Conservation (phyloP, 768 basidiomycete species). For the Agrocybe pediades region DNA sequence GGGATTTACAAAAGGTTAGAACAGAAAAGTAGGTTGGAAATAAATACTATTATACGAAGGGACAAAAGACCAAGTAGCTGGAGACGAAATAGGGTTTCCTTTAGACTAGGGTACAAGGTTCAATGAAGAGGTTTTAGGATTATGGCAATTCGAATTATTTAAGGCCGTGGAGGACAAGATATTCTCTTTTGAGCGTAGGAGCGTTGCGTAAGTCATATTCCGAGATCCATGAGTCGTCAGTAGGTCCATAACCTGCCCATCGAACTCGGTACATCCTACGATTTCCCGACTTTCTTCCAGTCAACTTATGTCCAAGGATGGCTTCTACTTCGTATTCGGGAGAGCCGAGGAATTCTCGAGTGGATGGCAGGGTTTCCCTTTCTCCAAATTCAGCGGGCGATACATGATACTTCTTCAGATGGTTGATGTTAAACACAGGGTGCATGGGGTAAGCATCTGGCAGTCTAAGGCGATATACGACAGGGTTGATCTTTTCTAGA, state of each 20-base stretch:
- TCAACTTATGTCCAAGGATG: slow-evolving; percentile 5
- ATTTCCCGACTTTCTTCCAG: slow-evolving; percentile 14
- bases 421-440: slow-evolving; percentile 23
- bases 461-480: slow-evolving; percentile 23
- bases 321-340: slow-evolving; percentile 21
- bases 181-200: no score
- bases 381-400: slow-evolving; percentile 16
- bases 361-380: slow-evolving; percentile 10
- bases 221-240: slow-evolving; percentile 23
- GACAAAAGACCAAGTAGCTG: background rate
- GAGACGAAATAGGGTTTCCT: no score
- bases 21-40: background rate
- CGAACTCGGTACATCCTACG: slow-evolving; percentile 15
- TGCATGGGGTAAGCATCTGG: slow-evolving; percentile 26
- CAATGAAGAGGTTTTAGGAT: no score
- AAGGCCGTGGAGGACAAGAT: slow-evolving; percentile 1
- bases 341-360: slow-evolving; percentile 14
- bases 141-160: no score
- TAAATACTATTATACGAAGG: background rate
- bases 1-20: no score
- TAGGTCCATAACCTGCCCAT: slow-evolving; percentile 22
- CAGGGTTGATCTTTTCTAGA: slow-evolving; percentile 22
- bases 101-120: no score
- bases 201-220: slow-evolving; percentile 23
- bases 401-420: slow-evolving; percentile 21